phyloP scores from a whole-genome alignment of 2,329 filamentous ascomycete species.

The Fusarium sp. region DNA sequence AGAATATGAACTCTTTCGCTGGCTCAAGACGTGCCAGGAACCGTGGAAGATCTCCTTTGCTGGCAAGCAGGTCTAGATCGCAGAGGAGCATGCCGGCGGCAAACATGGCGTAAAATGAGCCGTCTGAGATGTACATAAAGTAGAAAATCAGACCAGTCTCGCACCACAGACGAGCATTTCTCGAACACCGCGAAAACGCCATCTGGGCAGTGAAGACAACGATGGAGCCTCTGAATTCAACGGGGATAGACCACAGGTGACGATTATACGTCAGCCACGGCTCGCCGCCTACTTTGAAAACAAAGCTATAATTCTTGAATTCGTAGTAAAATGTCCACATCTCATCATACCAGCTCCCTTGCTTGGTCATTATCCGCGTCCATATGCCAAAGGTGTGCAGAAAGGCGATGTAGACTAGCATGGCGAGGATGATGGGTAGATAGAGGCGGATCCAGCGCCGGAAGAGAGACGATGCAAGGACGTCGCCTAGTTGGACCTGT shows the following conservation, averaged over 20 bases:
- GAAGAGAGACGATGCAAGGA: conserved; percentile 62
- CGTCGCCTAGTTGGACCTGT: conserved; percentile 56
- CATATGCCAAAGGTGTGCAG: conserved; percentile 67
- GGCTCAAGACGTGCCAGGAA: conserved; percentile 61
- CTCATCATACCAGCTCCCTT: conserved; percentile 61
- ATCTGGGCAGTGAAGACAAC: conserved; percentile 69
- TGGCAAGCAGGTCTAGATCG: conserved; percentile 70
- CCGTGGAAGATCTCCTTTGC: conserved; percentile 62
- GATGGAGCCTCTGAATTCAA: conserved; percentile 74
- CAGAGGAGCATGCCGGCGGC: conserved; percentile 71
- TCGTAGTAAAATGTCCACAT: conserved; percentile 65
- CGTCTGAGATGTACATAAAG: conserved; percentile 76
- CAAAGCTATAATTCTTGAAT: conserved; percentile 76
- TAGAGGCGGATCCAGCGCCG: conserved; percentile 64
- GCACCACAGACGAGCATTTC: conserved; percentile 66
- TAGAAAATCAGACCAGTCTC: conserved; percentile 68
- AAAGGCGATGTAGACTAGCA: conserved; percentile 62
- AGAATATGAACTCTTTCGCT: conserved; percentile 65
- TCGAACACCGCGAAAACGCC: conserved; percentile 68
- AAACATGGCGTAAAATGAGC: conserved; percentile 72
- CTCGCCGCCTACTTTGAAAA: conserved; percentile 69
- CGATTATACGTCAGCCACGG: conserved; percentile 66
- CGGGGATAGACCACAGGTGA: conserved; percentile 73
- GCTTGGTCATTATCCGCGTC: conserved; percentile 54
- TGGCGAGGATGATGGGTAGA: conserved; percentile 66